These are phyloP conservation scores for Psilocybe mexicana DNA, from an alignment of 1,284 basidiomycete genomes.

Conservation along the genomic window DNA sequence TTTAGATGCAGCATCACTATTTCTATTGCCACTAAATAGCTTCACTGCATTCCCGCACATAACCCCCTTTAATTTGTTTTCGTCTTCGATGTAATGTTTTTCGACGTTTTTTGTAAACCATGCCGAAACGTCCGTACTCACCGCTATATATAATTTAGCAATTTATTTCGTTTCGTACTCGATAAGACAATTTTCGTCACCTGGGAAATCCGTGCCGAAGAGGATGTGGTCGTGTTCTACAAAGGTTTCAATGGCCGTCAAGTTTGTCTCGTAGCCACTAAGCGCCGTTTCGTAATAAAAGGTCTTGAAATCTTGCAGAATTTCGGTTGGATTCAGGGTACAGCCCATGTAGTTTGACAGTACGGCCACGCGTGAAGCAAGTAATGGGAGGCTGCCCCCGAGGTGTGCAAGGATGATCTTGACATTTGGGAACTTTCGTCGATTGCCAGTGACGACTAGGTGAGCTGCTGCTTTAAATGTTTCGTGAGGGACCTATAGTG, in stretches of 20 bases:
- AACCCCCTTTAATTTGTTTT: conserved; percentile 38
- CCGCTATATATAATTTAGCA: conserved; percentile 41
- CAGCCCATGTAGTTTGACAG: conserved; percentile 70
- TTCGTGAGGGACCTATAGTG: conserved; percentile 66
- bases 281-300: conserved; percentile 76
- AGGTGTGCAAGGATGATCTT: conserved; percentile 70
- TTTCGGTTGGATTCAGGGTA: conserved; percentile 54
- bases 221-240: conserved; percentile 49
- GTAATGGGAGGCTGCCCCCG: conserved; percentile 60
- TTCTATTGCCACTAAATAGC: conserved; percentile 42
- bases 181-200: conserved; percentile 31
- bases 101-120: conserved; percentile 62
- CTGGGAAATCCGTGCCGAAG: conserved; percentile 76
- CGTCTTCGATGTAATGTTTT: conserved; percentile 41
- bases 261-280: conserved; percentile 51
- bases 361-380: conserved; percentile 65
- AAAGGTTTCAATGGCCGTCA: conserved; percentile 51
- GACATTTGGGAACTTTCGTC: conserved; percentile 55
- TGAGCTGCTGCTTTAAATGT: conserved; percentile 78
- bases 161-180: conserved; percentile 4
- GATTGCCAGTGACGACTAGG: conserved; percentile 68
- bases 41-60: conserved; percentile 47
- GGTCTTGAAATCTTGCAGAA: conserved; percentile 61
- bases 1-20: background rate
- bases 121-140: conserved; percentile 48